phyloP scores from a whole-genome alignment of 2,329 filamentous ascomycete species.

The Talaromyces islandicus region DNA sequence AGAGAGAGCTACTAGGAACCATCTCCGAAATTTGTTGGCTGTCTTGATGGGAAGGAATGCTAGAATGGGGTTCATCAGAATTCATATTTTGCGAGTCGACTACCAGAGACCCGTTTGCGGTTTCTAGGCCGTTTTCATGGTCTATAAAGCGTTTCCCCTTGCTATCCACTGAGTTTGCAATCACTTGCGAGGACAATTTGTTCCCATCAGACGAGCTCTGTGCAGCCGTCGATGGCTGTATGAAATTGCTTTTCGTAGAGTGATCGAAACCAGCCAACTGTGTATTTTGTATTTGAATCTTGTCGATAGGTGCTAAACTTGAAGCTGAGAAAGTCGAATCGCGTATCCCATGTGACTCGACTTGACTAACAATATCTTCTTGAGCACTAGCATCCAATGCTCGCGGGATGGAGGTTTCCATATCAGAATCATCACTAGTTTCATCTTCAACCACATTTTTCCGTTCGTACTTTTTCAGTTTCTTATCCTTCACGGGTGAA shows the following conservation, averaged over 20 bases:
- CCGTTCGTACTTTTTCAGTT: neutral
- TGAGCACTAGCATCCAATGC: constrained; percentile 21
- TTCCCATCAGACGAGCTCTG: constrained; percentile 17
- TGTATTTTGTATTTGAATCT: constrained; percentile 29
- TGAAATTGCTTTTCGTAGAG: neutral
- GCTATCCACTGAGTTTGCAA: constrained; percentile 27
- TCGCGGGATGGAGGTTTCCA: constrained; percentile 30
- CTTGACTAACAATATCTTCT: constrained; percentile 15
- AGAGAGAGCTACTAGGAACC: constrained; percentile 7
- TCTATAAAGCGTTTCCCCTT: constrained; percentile 9
- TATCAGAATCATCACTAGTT: constrained; percentile 26
- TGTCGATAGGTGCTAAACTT: constrained; percentile 7
- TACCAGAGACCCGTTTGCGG: neutral
- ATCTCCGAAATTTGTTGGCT: constrained; percentile 4
- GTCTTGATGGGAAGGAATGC: constrained; percentile 8
- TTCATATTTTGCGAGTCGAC: constrained; percentile 4
- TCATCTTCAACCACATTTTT: constrained; percentile 12
- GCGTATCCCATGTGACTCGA: constrained; percentile 16
- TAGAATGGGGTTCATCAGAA: neutral
- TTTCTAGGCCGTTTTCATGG: neutral
- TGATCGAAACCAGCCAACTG: constrained; percentile 15
- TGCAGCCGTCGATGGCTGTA: neutral
- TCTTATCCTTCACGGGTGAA: neutral
- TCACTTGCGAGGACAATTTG: constrained; percentile 27
- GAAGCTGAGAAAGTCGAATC: constrained; percentile 20